Base-by-base conservation (phyloP, 192 early-diverging fungal species). In the Entomortierella lignicola region DNA sequence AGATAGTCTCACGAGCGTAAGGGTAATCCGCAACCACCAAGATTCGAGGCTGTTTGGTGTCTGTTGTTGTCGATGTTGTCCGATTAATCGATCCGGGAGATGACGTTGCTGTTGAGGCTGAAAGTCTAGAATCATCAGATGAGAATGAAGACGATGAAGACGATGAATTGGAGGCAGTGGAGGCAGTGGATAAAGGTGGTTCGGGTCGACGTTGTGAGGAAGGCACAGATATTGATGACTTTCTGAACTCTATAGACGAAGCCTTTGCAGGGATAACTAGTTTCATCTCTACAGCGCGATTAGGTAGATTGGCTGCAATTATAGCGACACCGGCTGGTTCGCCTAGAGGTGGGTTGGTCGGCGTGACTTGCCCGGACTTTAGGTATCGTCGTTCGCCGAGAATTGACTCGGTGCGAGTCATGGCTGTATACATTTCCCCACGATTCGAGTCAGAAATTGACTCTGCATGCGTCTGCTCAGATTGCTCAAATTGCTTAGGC, bases 11-110 rank as follows among this genome's bases (percentile, higher is more conserved):
- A 1, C 84, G 68, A 8, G 87, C 82, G 47, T 77, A 73, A 13
- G 51, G 25, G 53, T 82, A 73, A 31, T 86, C 82, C 1, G 72
- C 84, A 12, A 86, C 73, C 25, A 86, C 77, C 23, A 89, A 55
- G 21, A 82, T 79, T 32, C 84, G 31, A 6, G 72, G 69, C 25
- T 66, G 61, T 12, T 32, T 51, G 0, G 64, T 69, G 12, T 18
- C 31, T 15, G 30, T 7, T 18, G 25, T 30, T 15, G 56, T 8
- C 11, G 31, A 8, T 4, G n/a, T 18, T 15, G 51, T 0, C 27
- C 23, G n/a, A 23, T 7, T 52, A 1, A 62, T 1, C 31, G 68
- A 60, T 34, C 48, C 59, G 48, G 32, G 20, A 4, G 66, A 48
- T 1, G 57, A 55, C 10, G 50, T 41, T 29, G 52, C 44, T 5